Base-by-base conservation (phyloP, 2,329 filamentous ascomycete species). In the Penicillium fuscoglaucum region DNA sequence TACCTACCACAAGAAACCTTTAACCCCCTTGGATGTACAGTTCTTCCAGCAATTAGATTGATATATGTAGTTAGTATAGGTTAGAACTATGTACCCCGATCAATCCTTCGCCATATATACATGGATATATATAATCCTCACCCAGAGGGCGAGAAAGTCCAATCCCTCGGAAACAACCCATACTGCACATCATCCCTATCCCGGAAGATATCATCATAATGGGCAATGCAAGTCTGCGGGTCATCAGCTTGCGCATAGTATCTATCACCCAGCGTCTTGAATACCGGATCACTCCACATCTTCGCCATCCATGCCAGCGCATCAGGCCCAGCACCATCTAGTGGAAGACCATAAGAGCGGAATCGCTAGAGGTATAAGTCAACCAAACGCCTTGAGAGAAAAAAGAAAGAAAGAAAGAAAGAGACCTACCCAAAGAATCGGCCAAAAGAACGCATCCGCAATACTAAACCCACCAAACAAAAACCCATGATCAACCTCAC, bases 391-490 rank as follows among this genome's bases (percentile, higher is more conserved):
- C 12, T 21, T 1, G 2, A 43, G 15, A 35, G 7, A 17, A 13
- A 8, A 15, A 35, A 10, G n/a, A 48, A 49, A 35, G 24, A 12
- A 21, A 40, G 4, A 37, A 55, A 40, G 19, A 21, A 21, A 21
- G 19, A 21, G 19, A 46, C 24, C 7, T 59, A 76, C 74, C 73
- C 72, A 75, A 57, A 76, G 66, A 40, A 75, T 64, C 2, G 72
- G 73, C 74, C 74, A 76, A 53, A 71, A 76, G 48, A 75, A 74
- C 0, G 73, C 67, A 70, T 76, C 74, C 6, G 69, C 74, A 59
- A 75, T 75, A 44, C 72, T 70, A 59, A 76, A 76, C 21, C 58
- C 59, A 1, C 74, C 74, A 64, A 71, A 76, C 61, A 76, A 59
- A 57, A 74, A 76, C 1, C 69, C 68, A n/a, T 74, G 67, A 57